phyloP scores from a whole-genome alignment of 1,139 yeast genomes.

The Kluyveromyces sp. region DNA sequence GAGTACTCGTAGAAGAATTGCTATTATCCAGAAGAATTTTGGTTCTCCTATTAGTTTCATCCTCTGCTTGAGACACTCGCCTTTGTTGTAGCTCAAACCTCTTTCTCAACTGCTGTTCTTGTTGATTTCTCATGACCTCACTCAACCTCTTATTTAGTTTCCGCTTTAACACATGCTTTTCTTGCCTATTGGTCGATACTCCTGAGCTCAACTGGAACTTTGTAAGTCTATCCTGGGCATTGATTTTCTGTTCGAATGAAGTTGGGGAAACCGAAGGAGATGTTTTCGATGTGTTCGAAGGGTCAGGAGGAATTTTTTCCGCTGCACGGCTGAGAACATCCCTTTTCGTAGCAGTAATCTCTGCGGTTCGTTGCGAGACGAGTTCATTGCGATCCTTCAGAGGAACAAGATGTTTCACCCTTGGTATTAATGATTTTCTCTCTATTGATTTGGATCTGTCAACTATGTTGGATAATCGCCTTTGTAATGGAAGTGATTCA shows the following conservation, averaged over 20 bases:
- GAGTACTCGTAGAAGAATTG: background rate
- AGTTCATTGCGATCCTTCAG: background rate
- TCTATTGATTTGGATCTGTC: constrained; percentile 1
- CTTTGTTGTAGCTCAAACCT: constrained; percentile 21
- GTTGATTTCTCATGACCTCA: constrained; percentile 30
- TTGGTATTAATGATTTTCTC: constrained; percentile 19
- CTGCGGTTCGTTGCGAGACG: background rate
- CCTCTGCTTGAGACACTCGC: constrained; percentile 26
- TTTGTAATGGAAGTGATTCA: constrained; percentile 1
- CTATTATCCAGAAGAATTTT: constrained; percentile 17
- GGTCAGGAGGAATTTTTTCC: background rate
- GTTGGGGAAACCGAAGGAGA: constrained; percentile 4
- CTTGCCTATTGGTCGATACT: constrained; percentile 15
- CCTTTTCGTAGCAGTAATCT: background rate
- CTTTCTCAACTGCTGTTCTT: constrained; percentile 24
- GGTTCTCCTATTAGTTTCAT: constrained; percentile 18
- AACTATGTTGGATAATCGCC: constrained; percentile 3
- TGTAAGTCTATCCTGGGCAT: constrained; percentile 20
- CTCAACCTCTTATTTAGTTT: constrained; percentile 29
- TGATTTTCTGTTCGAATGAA: background rate
- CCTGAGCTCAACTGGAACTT: constrained; percentile 25
- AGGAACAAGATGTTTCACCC: constrained; percentile 9
- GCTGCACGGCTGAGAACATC: background rate
- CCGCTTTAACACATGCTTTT: constrained; percentile 25
- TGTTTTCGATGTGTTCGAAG: background rate